Evolutionary conservation across 768 basidiomycete species (phyloP), one percentile per base, ranked within the genome.

Genomic region (Cystofilobasidium bisporidii): DNA sequence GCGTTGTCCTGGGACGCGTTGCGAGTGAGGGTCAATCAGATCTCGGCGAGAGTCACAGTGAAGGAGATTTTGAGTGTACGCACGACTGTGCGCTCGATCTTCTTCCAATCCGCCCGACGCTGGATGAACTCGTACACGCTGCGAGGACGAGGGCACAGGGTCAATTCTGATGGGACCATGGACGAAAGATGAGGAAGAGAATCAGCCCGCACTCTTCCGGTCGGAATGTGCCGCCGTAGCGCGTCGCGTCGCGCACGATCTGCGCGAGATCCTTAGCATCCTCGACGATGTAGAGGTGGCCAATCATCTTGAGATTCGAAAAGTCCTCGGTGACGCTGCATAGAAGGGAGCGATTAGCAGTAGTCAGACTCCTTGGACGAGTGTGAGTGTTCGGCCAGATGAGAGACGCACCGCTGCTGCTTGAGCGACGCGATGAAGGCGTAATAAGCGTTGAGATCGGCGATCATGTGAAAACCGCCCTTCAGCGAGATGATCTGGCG

Each of bases 41-140:
- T n/a, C 28, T 40, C 55, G 55, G 45, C 9, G 50, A 3, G 4
- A n/a, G n/a, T n/a, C n/a, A n/a, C n/a, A n/a, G n/a, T n/a, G n/a
- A n/a, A n/a, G n/a, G n/a, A n/a, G n/a, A n/a, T n/a, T n/a, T n/a
- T n/a, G n/a, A n/a, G 53, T 26, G 22, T 71, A 72, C 63, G 58
- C 61, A 65, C 79, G 18, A 98, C 96, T 32, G 84, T 86, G 78
- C 91, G 94, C 76, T 98, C 93, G 69, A 98, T 98, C 80, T 89
- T 93, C 79, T 96, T 94, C 94, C 94, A 98, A 76, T 99, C 94
- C 10, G 89, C 88, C 40, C 93, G 82, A 26, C 93, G 81, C 67
- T 92, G 90, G 73, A 97, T 89, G 73, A 97, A 94, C 76, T 98
- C 94, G 75, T 97, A 97, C 61, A 97, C 82, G 74, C 97, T 94